Evolutionary conservation across 495 filamentous ascomycete species (phyloP).

Genomic region (Xylaria venustula): DNA sequence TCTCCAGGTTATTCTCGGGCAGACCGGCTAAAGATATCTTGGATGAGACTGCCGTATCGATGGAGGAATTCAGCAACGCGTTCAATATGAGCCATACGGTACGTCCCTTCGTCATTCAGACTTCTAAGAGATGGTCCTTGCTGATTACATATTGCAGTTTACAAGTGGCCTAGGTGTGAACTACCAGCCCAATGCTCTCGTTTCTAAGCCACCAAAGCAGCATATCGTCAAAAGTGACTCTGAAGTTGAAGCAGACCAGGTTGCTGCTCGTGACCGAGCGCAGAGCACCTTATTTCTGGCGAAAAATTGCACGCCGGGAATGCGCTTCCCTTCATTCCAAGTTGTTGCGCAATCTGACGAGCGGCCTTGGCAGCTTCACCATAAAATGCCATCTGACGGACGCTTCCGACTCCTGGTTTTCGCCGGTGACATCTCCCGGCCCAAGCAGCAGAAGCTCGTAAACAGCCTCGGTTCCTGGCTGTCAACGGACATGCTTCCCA

Average conservation of each 20-base stretch:
- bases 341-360: constrained; percentile 59
- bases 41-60: constrained; percentile 43
- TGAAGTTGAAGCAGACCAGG: constrained; percentile 33
- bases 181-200: constrained; percentile 30
- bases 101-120: not conserved
- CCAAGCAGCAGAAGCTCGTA: constrained; percentile 28
- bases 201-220: constrained; percentile 21
- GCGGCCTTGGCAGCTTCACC: constrained; percentile 52
- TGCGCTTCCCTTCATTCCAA: constrained; percentile 56
- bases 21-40: constrained; percentile 44
- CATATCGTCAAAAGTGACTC: constrained; percentile 15
- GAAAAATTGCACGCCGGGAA: constrained; percentile 50
- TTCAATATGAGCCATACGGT: constrained; percentile 37
- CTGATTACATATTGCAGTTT: constrained; percentile 21
- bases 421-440: constrained; percentile 52
- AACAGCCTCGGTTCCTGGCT: constrained; percentile 41
- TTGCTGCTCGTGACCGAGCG: not conserved
- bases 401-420: constrained; percentile 64
- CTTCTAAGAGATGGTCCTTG: not conserved
- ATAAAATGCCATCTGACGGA: constrained; percentile 50
- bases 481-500: constrained; percentile 29
- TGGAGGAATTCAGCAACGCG: constrained; percentile 44
- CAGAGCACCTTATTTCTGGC: constrained; percentile 9
- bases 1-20: constrained; percentile 48
- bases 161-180: constrained; percentile 36